phyloP scores from a whole-genome alignment of 2,329 filamentous ascomycete genomes.

The Cadophora sp. region DNA sequence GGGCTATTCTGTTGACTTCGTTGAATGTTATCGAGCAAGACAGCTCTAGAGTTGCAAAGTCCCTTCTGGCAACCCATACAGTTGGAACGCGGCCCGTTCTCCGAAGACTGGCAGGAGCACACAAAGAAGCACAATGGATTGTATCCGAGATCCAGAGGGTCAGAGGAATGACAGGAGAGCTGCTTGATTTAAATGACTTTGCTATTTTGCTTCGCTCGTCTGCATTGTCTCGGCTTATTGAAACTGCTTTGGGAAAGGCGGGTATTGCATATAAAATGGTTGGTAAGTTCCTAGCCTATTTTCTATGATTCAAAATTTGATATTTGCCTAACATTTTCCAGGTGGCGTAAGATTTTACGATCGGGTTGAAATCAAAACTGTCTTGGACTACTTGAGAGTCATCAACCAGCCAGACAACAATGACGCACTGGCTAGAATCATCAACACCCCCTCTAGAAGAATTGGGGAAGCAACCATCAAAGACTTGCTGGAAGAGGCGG shows the following conservation, averaged over 20 bases:
- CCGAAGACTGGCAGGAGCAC: conserved; percentile 72
- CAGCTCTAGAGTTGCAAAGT: conserved; percentile 78
- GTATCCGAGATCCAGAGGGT: conserved; percentile 80
- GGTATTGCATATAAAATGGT: conserved; percentile 94
- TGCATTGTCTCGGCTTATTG: conserved; percentile 82
- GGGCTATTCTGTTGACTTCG: conserved; percentile 80
- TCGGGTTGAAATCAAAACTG: conserved; percentile 82
- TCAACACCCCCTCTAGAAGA: conserved; percentile 83
- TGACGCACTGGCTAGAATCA: conserved; percentile 81
- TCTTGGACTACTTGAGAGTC: conserved; percentile 88
- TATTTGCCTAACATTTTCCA: conserved; percentile 32
- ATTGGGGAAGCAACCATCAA: conserved; percentile 83
- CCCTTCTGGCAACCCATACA: conserved; percentile 78
- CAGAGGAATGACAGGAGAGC: conserved; percentile 72
- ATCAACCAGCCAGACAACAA: conserved; percentile 87
- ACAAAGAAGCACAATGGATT: conserved; percentile 85
- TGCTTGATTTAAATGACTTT: conserved; percentile 79
- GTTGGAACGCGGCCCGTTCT: conserved; percentile 83
- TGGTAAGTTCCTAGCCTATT: conserved; percentile 52
- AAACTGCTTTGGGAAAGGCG: conserved; percentile 78
- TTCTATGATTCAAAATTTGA: background rate
- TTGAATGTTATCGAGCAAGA: conserved; percentile 93
- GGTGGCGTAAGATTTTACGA: conserved; percentile 90
- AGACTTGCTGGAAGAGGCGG: conserved; percentile 77
- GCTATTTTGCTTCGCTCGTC: conserved; percentile 89